Evolutionary conservation across 805 yeast genomes (phyloP), one percentile per base, ranked within the genome.

Genomic region (Hanseniaspora nectarophila): DNA sequence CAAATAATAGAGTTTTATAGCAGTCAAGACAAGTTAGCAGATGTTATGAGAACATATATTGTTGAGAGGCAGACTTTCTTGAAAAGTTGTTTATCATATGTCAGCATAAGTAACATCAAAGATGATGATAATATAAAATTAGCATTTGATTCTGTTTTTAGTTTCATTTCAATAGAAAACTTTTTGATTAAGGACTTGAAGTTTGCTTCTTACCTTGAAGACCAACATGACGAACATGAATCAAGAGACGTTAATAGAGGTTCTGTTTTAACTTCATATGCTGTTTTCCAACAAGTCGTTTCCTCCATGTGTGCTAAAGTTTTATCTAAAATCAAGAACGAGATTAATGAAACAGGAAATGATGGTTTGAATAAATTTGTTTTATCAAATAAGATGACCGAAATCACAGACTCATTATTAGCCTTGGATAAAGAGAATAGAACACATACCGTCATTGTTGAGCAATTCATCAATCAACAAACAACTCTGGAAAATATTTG

Each of bases 171-270:
- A 8, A n/a, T 47, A n/a, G 51, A 47, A n/a, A 47, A 23, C 18
- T 47, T 31, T 26, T 32, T 47, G 45, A 24, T 47, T 8, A 47
- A 47, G 33, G 51, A 47, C 40, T 47, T 47, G 32, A 47, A 47
- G 24, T 37, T 47, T 21, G 24, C 31, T 7, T 20, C 31, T 5
- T 47, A 39, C 40, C 38, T 47, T 10, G 51, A 39, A 24, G 45
- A 29, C 12, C 38, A 47, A 23, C 38, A 16, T 16, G 51, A 38
- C 10, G 39, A 38, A 10, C 20, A 21, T 5, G 39, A 32, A 2
- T n/a, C 34, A 6, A 8, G 15, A 12, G n/a, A 23, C 21, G 5
- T 7, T 10, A 16, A 28, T 4, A 16, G 23, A 5, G 44, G 24
- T 7, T 33, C 44, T 4, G 26, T 29, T 9, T n/a, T 47, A 13